Base-by-base conservation (phyloP, 2,329 filamentous ascomycete species). In the Colletotrichum sp. region DNA sequence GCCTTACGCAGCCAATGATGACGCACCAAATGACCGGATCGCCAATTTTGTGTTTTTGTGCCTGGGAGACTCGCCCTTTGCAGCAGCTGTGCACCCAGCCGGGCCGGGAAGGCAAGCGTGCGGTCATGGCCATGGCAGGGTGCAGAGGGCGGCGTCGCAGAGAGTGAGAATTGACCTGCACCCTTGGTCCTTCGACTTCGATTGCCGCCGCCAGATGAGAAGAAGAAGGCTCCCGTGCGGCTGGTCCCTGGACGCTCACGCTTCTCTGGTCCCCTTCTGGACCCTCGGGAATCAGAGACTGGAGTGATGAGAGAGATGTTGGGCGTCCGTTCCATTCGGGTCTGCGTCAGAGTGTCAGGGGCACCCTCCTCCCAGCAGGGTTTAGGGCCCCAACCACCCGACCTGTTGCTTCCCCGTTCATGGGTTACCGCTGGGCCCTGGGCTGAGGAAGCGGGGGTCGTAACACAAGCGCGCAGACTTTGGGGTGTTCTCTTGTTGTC, bases 311-410 rank as follows among this genome's bases (percentile, higher is more conserved):
- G 43, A 52, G 43, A 52, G 43, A 57, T 68, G 57, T 63, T 70
- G 68, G 55, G 55, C 64, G 43, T 52, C n/a, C n/a, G 43, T 52
- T 52, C 43, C 24, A 59, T 28, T 43, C 24, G 57, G 18, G 24
- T 52, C 39, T 48, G 73, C 63, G 63, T 67, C 68, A 68, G 55
- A 21, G 52, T 34, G 61, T n/a, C 55, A 75, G 72, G 61, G 69
- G 34, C 52, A 30, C 72, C 60, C 57, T 68, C 72, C 55, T 30
- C 52, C 55, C 12, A 9, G 63, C 73, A 68, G 73, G 73, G 64
- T 68, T 73, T 60, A 68, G 24, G 70, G 43, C 34, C 69, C 69
- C 68, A 68, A 59, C 63, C 72, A 72, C 63, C 34, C 61, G 61
- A 59, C 28, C 48, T 52, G 43, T 39, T 67, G 48, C 68, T 64